phyloP scores from a whole-genome alignment of 2,329 filamentous ascomycete species.

The Fusarium illudens region DNA sequence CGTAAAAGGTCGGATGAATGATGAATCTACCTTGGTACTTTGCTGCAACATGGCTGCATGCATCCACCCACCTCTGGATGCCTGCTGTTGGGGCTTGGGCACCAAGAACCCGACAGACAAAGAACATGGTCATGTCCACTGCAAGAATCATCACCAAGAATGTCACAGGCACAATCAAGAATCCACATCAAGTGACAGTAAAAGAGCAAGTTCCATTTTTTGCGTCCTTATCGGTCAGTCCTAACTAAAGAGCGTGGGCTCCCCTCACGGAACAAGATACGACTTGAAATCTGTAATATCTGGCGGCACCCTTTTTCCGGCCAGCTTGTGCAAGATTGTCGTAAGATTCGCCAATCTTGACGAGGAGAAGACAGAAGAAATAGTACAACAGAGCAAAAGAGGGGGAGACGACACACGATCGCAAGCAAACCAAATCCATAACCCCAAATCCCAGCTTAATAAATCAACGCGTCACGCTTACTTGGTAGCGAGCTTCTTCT shows the following conservation, averaged over 20 bases:
- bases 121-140: background rate
- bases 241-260: conserved; percentile 41
- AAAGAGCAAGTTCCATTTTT: conserved; percentile 35
- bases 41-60: background rate
- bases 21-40: background rate
- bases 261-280: conserved; percentile 28
- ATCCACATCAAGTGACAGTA: background rate
- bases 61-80: background rate
- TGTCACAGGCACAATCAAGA: background rate
- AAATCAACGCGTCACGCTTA: conserved; percentile 39
- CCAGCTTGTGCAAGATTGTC: conserved; percentile 9
- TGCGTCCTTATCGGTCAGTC: conserved; percentile 35
- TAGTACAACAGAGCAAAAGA: conserved; percentile 37
- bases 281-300: conserved; percentile 21
- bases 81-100: background rate
- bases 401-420: conserved; percentile 29
- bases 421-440: conserved; percentile 26
- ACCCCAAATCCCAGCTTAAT: conserved; percentile 32
- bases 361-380: conserved; percentile 35
- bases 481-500: conserved; percentile 52
- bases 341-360: conserved; percentile 6
- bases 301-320: conserved; percentile 11
- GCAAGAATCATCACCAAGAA: background rate
- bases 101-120: background rate
- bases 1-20: background rate